These are phyloP conservation scores for Russula emetica DNA, from an alignment of 768 basidiomycete species.

Conservation along the genomic window DNA sequence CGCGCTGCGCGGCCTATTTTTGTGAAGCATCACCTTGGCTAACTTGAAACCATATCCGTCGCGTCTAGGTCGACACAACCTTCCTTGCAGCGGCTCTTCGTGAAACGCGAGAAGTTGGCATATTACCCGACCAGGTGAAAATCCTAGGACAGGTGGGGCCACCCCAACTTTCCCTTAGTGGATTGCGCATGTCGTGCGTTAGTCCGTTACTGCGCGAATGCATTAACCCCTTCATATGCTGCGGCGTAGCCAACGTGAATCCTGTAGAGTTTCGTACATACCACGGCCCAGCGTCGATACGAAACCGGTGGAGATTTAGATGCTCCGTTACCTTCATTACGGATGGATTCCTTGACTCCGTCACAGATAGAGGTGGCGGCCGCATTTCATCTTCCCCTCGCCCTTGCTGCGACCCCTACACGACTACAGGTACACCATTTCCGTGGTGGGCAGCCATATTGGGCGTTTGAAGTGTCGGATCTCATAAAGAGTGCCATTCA, in stretches of 20 bases:
- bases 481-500: slow-evolving; percentile 35
- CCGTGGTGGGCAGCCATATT: slow-evolving; percentile 56
- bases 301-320: slow-evolving; percentile 31
- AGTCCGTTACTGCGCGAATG: slow-evolving; percentile 24
- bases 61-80: slow-evolving; percentile 46
- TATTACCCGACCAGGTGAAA: slow-evolving; percentile 56
- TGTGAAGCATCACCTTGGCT: slow-evolving; percentile 9
- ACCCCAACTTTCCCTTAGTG: slow-evolving; percentile 52
- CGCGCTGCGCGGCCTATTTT: neutral
- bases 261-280: slow-evolving; percentile 36
- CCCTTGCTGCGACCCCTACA: slow-evolving; percentile 43
- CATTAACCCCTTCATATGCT: neutral
- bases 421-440: slow-evolving; percentile 53
- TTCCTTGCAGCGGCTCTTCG: slow-evolving; percentile 57
- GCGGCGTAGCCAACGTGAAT: neutral
- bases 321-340: slow-evolving; percentile 57
- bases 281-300: neutral
- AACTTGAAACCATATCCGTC: slow-evolving; percentile 17
- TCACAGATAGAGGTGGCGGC: slow-evolving; percentile 63
- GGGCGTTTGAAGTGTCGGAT: slow-evolving; percentile 63
- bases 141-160: slow-evolving; percentile 63
- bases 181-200: slow-evolving; percentile 63
- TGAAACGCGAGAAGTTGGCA: slow-evolving; percentile 69
- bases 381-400: slow-evolving; percentile 67
- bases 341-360: slow-evolving; percentile 46